Conservation (phyloP, 148 eudicot genomes). For the Camellia lanceoleosa region DNA sequence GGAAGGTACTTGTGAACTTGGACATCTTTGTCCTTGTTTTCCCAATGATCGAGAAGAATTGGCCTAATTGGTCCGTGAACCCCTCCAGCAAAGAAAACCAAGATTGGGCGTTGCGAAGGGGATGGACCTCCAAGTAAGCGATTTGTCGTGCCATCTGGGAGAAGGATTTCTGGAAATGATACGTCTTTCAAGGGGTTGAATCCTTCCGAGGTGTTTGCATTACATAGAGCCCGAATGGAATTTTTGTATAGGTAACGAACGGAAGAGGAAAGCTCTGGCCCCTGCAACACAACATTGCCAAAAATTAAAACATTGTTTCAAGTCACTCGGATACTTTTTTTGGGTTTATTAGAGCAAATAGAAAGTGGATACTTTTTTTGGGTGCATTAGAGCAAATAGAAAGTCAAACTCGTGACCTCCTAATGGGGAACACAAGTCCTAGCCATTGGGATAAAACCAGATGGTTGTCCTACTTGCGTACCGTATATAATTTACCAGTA, state of each 20-base stretch:
- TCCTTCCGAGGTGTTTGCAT: conserved; percentile 1
- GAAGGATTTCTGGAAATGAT: not conserved
- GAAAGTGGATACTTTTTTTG: too few species aligned
- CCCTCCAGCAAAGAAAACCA: not conserved
- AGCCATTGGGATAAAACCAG: too few species aligned
- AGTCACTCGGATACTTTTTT: too few species aligned
- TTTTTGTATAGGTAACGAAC: not conserved
- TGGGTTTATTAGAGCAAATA: too few species aligned
- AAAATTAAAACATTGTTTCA: too few species aligned
- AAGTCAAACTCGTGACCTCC: too few species aligned
- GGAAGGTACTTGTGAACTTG: not conserved
- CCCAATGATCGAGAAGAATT: not conserved
- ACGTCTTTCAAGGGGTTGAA: not conserved
- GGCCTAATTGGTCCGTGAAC: not conserved
- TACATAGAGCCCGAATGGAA: not conserved
- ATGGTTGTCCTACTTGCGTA: too few species aligned
- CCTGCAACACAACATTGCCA: not conserved
- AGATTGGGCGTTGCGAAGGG: not conserved
- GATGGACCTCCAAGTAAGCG: not conserved
- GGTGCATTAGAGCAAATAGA: too few species aligned
- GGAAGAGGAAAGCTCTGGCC: not conserved
- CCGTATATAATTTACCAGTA: too few species aligned
- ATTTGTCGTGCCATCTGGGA: not conserved
- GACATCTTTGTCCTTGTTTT: not conserved
- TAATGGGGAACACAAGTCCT: too few species aligned